Conservation (phyloP, 495 filamentous ascomycete genomes). For the Staphylotrichum tortipilum region DNA sequence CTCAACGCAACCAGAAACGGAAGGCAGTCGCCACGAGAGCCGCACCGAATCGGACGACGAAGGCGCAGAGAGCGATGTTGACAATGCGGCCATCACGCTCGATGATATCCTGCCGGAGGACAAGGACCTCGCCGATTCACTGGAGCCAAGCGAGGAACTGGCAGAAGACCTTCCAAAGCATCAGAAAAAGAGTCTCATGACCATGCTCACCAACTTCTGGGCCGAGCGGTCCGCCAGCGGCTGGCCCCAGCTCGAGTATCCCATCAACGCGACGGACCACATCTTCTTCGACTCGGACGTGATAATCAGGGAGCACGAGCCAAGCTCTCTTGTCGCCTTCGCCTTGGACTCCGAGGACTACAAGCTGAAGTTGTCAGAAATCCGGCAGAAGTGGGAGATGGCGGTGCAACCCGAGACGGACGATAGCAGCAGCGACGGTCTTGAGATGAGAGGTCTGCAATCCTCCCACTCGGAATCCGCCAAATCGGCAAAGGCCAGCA, state of each 20-base stretch:
- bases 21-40: conserved; percentile 41
- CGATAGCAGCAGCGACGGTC: conserved; percentile 23
- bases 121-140: conserved; percentile 51
- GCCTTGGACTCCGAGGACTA: conserved; percentile 82
- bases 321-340: conserved; percentile 90
- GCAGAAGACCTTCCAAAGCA: conserved; percentile 78
- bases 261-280: conserved; percentile 78
- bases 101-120: conserved; percentile 51
- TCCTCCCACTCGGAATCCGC: conserved; percentile 12
- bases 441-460: conserved; percentile 18
- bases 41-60: conserved; percentile 60
- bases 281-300: conserved; percentile 97
- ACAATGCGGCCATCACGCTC: conserved; percentile 41
- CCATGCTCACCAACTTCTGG: conserved; percentile 95
- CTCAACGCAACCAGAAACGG: conserved; percentile 40
- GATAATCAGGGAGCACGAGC: conserved; percentile 94
- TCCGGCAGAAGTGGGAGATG: conserved; percentile 50
- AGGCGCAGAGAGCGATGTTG: conserved; percentile 61
- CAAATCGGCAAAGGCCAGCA: conserved; percentile 22
- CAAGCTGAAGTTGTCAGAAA: conserved; percentile 61
- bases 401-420: conserved; percentile 21
- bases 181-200: conserved; percentile 84
- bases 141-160: conserved; percentile 55
- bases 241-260: conserved; percentile 92
- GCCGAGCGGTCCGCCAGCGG: conserved; percentile 93